These are phyloP conservation scores for Phanerochaete carnosa DNA, from an alignment of 768 basidiomycete genomes.

Conservation along the genomic window DNA sequence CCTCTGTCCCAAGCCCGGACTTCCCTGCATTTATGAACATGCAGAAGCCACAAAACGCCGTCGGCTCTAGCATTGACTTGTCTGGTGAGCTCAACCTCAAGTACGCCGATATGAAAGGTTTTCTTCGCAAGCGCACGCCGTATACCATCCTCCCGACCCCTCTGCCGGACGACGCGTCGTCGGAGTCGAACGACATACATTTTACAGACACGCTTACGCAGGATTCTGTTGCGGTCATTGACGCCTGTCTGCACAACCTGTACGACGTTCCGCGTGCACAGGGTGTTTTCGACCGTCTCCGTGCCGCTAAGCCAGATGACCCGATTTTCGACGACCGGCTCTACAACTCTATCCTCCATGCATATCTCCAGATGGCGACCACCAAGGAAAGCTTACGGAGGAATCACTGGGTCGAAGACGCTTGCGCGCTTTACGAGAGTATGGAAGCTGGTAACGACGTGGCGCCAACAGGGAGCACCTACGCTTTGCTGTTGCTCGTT, in stretches of 20 bases:
- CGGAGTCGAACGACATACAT: constrained; percentile 43
- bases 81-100: constrained; percentile 11
- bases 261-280: constrained; percentile 79
- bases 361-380: constrained; percentile 58
- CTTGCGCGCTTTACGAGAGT: constrained; percentile 54
- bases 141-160: constrained; percentile 68
- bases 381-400: constrained; percentile 41
- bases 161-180: constrained; percentile 46
- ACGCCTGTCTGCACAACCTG: constrained; percentile 74
- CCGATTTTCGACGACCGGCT: constrained; percentile 43
- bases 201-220: constrained; percentile 65
- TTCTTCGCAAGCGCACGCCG: constrained; percentile 43
- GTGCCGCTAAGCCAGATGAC: constrained; percentile 37
- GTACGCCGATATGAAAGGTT: constrained; percentile 43
- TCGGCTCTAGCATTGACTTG: constrained; percentile 15
- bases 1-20: constrained; percentile 34
- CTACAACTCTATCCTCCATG: constrained; percentile 66
- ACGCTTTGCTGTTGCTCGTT: constrained; percentile 64
- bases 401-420: constrained; percentile 58
- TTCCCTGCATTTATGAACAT: constrained; percentile 37
- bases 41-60: not conserved
- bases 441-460: constrained; percentile 52
- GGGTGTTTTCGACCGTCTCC: constrained; percentile 64
- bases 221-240: constrained; percentile 74
- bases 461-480: constrained; percentile 54